Conservation (phyloP, 306 rosid genomes). For the Inga leiocalycina region DNA sequence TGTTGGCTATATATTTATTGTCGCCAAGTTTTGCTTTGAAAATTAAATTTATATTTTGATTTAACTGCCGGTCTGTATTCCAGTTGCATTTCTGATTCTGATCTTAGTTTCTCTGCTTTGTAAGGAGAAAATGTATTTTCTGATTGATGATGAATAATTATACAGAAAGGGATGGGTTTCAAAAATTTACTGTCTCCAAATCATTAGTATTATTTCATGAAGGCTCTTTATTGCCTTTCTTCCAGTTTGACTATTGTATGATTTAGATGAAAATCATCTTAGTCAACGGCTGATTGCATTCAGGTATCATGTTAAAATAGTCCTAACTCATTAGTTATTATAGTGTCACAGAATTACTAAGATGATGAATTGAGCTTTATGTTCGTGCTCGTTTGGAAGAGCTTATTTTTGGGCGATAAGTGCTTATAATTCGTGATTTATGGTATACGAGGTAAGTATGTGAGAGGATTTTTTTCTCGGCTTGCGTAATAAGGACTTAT, state of each 20-base stretch:
- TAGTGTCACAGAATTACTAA: background rate
- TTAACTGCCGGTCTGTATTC: background rate
- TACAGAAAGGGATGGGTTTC: background rate
- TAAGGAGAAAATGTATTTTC: background rate
- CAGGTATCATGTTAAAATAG: background rate
- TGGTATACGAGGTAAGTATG: too few species aligned
- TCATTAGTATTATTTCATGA: conserved; percentile 6
- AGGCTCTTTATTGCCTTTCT: background rate
- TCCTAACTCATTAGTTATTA: background rate
- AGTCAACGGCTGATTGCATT: background rate
- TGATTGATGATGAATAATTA: background rate
- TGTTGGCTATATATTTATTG: background rate
- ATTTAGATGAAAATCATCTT: background rate
- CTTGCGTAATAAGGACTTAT: too few species aligned
- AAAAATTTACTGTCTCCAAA: background rate
- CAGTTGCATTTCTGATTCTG: background rate
- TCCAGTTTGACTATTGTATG: background rate
- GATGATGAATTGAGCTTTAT: conserved; percentile 8
- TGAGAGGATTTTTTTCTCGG: too few species aligned
- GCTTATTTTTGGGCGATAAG: too few species aligned
- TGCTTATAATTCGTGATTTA: too few species aligned
- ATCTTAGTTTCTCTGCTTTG: background rate
- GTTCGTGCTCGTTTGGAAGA: too few species aligned
- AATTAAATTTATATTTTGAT: conserved; percentile 3
- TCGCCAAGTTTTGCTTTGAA: background rate